Evolutionary conservation across 2,329 filamentous ascomycete genomes (phyloP).

Genomic region (Xenosphaeropsis pyriputrescens): DNA sequence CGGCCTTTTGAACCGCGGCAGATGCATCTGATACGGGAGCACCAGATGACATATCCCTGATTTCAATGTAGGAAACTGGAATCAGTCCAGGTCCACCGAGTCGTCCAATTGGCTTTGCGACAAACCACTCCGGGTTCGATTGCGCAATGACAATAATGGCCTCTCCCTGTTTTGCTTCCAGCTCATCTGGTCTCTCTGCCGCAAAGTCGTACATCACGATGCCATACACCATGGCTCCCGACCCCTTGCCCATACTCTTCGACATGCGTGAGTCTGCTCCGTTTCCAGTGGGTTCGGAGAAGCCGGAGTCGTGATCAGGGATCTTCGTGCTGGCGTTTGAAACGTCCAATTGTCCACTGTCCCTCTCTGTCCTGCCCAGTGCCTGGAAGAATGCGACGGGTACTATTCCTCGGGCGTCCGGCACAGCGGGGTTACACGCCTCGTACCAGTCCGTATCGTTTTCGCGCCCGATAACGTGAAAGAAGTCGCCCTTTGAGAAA

Average conservation of each 20-base stretch:
- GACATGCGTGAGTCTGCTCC: constrained; percentile 18
- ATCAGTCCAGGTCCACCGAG: constrained; percentile 93
- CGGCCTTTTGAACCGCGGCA: constrained; percentile 75
- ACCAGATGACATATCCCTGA: constrained; percentile 83
- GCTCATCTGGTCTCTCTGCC: constrained; percentile 86
- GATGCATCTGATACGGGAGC: constrained; percentile 67
- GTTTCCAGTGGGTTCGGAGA: constrained; percentile 41
- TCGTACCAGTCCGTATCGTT: constrained; percentile 96
- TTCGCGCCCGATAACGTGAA: constrained; percentile 93
- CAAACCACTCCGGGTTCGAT: constrained; percentile 98
- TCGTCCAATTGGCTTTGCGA: constrained; percentile 95
- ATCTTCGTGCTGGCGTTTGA: constrained; percentile 35
- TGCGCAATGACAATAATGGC: constrained; percentile 97
- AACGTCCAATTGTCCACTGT: constrained; percentile 61
- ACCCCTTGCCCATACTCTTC: constrained; percentile 37
- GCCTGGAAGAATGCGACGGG: constrained; percentile 90
- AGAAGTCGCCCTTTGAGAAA: constrained; percentile 92
- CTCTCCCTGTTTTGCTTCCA: constrained; percentile 89
- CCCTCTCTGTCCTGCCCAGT: constrained; percentile 80
- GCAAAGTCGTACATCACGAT: constrained; percentile 96
- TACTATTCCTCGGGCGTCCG: constrained; percentile 77
- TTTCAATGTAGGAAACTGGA: constrained; percentile 92
- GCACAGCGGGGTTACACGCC: constrained; percentile 85
- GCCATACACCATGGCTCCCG: constrained; percentile 85
- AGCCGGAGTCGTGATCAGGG: constrained; percentile 82